Conservation (phyloP, 495 filamentous ascomycete species). For the Neurospora sp. region DNA sequence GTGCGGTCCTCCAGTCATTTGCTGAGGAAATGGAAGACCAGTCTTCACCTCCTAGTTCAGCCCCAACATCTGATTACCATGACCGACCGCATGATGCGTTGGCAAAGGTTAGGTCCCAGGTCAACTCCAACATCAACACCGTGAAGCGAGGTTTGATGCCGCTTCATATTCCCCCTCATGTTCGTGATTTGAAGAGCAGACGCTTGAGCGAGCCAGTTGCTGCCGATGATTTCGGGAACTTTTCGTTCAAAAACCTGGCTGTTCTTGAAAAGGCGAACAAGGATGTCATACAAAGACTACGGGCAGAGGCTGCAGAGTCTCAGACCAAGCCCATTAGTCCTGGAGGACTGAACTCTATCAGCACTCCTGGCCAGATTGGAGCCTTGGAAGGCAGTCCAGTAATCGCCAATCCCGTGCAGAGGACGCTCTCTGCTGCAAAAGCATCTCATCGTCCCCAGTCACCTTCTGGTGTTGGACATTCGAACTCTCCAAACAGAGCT, state of each 20-base stretch:
- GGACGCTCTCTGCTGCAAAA: slow-evolving; percentile 71
- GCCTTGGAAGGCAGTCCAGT: slow-evolving; percentile 80
- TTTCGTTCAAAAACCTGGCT: slow-evolving; percentile 93
- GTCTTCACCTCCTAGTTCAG: slow-evolving; percentile 53
- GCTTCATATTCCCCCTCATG: slow-evolving; percentile 90
- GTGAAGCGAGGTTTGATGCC: slow-evolving; percentile 86
- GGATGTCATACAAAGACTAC: slow-evolving; percentile 91
- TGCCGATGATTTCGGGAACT: slow-evolving; percentile 89
- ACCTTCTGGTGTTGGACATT: slow-evolving; percentile 65
- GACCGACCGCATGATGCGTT: slow-evolving; percentile 93
- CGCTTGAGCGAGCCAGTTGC: slow-evolving; percentile 83
- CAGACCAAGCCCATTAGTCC: slow-evolving; percentile 44
- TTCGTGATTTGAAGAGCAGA: slow-evolving; percentile 76
- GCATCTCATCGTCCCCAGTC: slow-evolving; percentile 69
- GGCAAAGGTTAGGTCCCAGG: slow-evolving; percentile 77
- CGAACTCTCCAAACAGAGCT: slow-evolving; percentile 74
- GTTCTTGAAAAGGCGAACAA: slow-evolving; percentile 98
- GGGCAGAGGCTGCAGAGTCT: slow-evolving; percentile 72
- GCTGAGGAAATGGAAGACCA: slow-evolving; percentile 91
- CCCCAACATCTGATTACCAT: slow-evolving; percentile 56
- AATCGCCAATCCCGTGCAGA: slow-evolving; percentile 65
- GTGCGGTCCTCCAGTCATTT: slow-evolving; percentile 81
- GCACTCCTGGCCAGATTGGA: slow-evolving; percentile 37
- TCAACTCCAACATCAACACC: slow-evolving; percentile 74
- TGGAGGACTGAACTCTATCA: slow-evolving; percentile 26